Conservation (phyloP, 2,329 filamentous ascomycete species). For the Clarireedia hainanense region DNA sequence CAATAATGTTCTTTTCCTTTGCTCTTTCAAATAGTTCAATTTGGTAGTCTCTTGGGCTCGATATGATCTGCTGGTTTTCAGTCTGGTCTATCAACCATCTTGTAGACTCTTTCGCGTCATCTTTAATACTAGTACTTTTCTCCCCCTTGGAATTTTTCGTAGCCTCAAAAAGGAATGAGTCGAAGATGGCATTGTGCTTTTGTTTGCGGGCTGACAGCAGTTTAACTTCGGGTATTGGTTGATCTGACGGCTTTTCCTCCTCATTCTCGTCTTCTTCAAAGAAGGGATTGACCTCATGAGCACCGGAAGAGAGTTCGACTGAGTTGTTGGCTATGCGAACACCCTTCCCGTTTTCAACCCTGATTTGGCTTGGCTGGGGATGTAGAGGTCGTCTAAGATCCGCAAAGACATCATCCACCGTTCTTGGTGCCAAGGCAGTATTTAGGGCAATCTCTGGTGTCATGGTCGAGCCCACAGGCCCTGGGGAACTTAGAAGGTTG, state of each 20-base stretch:
- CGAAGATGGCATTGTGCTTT: conserved; percentile 43
- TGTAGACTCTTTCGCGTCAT: conserved; percentile 24
- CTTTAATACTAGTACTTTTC: conserved; percentile 7
- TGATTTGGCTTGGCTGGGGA: neutral
- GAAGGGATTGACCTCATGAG: neutral
- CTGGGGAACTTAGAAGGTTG: neutral
- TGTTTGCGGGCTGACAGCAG: conserved; percentile 41
- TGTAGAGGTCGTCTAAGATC: conserved; percentile 16
- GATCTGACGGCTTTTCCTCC: conserved; percentile 19
- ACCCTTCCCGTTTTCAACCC: neutral
- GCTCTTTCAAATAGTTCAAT: conserved; percentile 84
- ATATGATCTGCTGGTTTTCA: conserved; percentile 50
- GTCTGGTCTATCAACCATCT: conserved; percentile 28
- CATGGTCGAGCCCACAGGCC: neutral
- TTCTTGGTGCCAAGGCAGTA: conserved; percentile 19
- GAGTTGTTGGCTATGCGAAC: neutral
- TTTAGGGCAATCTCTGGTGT: neutral
- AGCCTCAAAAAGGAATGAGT: conserved; percentile 21
- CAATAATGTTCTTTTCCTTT: conserved; percentile 78
- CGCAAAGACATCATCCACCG: conserved; percentile 24
- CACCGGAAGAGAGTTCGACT: neutral
- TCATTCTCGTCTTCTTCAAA: conserved; percentile 13
- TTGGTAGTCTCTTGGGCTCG: conserved; percentile 82
- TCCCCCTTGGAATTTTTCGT: neutral
- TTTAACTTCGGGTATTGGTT: conserved; percentile 27